Conservation (phyloP, 208 protist species). For the Hexamita inflata region DNA sequence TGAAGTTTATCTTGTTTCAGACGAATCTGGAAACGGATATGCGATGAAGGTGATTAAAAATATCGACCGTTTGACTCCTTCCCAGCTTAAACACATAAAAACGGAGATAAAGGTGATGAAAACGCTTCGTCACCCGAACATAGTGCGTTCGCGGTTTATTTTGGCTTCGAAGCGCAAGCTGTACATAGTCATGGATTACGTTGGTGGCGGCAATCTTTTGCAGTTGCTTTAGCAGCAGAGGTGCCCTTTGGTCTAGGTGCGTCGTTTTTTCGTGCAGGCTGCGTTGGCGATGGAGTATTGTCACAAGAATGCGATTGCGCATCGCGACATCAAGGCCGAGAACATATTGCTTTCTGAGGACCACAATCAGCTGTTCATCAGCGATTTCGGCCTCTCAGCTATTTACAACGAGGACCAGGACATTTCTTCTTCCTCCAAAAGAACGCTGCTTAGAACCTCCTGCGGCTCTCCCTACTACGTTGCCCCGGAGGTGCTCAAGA, state of each 20-base stretch:
- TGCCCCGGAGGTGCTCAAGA: constrained; percentile 27
- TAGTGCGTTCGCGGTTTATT: constrained; percentile 33
- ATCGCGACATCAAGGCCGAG: constrained; percentile 67
- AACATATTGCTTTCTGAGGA: constrained; percentile 63
- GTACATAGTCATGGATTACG: constrained; percentile 62
- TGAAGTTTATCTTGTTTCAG: neutral
- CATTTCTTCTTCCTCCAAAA: neutral
- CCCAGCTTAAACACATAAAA: constrained; percentile 26
- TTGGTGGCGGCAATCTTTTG: constrained; percentile 59
- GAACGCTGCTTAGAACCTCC: constrained; percentile 22
- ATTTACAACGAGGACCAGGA: constrained; percentile 21
- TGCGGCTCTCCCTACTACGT: constrained; percentile 35
- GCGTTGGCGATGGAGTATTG: constrained; percentile 59
- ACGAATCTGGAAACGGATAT: no score
- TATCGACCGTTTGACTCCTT: no score
- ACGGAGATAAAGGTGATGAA: constrained; percentile 35
- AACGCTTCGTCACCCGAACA: constrained; percentile 40
- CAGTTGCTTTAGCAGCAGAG: constrained; percentile 51
- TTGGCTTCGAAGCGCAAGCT: constrained; percentile 40
- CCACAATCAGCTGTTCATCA: constrained; percentile 45
- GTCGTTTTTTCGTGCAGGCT: constrained; percentile 59
- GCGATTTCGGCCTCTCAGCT: constrained; percentile 13
- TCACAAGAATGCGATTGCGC: constrained; percentile 59
- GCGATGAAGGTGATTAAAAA: no score
- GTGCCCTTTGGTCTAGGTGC: constrained; percentile 49